Evolutionary conservation across 2,329 filamentous ascomycete species (phyloP), one percentile per base, ranked within the genome.

Genomic region (Aspergillus texensis): DNA sequence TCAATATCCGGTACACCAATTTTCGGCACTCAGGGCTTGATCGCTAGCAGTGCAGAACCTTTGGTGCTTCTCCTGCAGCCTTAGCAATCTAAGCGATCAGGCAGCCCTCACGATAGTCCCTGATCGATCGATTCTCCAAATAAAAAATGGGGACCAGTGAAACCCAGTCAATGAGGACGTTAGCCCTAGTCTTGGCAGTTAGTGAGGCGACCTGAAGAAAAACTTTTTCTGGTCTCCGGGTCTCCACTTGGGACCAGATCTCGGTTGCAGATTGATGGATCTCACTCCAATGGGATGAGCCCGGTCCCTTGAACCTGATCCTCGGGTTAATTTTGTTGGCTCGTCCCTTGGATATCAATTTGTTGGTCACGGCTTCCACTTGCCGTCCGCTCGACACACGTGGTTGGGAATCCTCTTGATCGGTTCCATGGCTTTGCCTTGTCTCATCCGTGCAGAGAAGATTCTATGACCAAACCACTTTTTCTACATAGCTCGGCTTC

Each of bases 211-310:
- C 19, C 52, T 54, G 52, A 54, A 36, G 19, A 36, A 53, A 53
- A 53, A 53, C 19, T 34, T 26, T 53, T 53, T 53, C 24, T 6
- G 43, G 45, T 48, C 45, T 14, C 6, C 12, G 50, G n/a, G 6
- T 34, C 52, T 36, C 52, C 52, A 54, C 52, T 54, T 54, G n/a
- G 21, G 28, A 36, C 30, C 10, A 54, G 52, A 54, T 54, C 52
- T 54, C 6, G 12, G 52, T 36, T 54, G 11, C 28, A 24, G 10
- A 36, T 24, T 54, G 52, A n/a, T 10, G 39, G 39, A 41, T 41
- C 39, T 8, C 6, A 8, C 39, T n/a, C 39, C 39, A 41, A 41
- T 41, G 8, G 19, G 39, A n/a, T 41, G 6, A 41, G 14, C 8
- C 19, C 16, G 39, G 39, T 41, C 16, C 39, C 39, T 41, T n/a